phyloP scores from a whole-genome alignment of 2,329 filamentous ascomycete genomes.

The Colletotrichum euphorbiae region DNA sequence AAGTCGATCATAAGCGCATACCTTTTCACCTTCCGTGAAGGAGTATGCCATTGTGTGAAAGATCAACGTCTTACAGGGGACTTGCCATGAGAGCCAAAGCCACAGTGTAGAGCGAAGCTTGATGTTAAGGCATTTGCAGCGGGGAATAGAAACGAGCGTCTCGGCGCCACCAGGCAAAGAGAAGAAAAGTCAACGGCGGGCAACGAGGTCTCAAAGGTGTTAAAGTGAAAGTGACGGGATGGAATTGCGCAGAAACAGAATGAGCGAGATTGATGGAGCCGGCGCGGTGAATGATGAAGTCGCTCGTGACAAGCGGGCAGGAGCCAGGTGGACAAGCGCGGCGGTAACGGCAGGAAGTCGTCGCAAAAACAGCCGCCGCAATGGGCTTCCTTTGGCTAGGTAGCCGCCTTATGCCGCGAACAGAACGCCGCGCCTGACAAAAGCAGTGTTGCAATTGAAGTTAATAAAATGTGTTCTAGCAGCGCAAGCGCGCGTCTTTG shows the following conservation, averaged over 20 bases:
- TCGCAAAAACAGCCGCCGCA: slow-evolving; percentile 26
- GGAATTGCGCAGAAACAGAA: slow-evolving; percentile 1
- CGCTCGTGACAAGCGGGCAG: slow-evolving; percentile 1
- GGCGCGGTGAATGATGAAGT: slow-evolving; percentile 19
- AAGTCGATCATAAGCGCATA: slow-evolving; percentile 46
- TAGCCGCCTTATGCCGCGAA: background rate
- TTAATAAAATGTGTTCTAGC: slow-evolving; percentile 19
- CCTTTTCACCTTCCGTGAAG: slow-evolving; percentile 66
- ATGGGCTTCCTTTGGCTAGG: background rate
- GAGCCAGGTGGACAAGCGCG: slow-evolving; percentile 22
- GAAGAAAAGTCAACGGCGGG: background rate
- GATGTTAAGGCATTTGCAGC: slow-evolving; percentile 37
- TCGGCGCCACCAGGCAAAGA: slow-evolving; percentile 17
- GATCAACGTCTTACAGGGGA: background rate
- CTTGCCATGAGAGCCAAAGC: slow-evolving; percentile 19
- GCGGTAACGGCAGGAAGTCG: slow-evolving; percentile 12
- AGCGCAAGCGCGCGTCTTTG: slow-evolving; percentile 39
- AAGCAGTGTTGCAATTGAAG: background rate
- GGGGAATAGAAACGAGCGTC: slow-evolving; percentile 23
- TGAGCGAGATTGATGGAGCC: slow-evolving; percentile 23
- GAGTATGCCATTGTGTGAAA: slow-evolving; percentile 41
- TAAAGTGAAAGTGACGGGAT: slow-evolving; percentile 20
- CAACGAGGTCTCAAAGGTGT: slow-evolving; percentile 5
- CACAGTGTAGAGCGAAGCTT: background rate
- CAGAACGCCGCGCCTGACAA: background rate